Percentiles rank a stretch among this genome's conserved stretches.
Evolutionary conservation across 352 stramenopile species (phyloP).

Genomic region (Globisporangium nunn): DNA sequence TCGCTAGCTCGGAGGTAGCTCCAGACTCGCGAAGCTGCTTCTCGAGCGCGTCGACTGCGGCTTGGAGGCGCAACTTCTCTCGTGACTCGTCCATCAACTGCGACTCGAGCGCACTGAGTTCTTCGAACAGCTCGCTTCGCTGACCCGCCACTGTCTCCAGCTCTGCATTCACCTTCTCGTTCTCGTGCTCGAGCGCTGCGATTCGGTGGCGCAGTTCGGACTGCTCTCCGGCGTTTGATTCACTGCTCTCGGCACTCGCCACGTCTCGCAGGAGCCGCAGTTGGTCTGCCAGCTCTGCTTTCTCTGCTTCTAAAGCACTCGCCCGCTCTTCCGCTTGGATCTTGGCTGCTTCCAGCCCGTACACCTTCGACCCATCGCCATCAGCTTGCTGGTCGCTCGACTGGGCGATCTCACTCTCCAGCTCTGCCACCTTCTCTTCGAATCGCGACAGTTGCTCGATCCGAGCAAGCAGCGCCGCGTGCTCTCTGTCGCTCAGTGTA

Average conservation of each 20-base stretch:
- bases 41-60: conserved; percentile 11
- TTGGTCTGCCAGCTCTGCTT: no score
- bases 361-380: no score
- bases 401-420: conserved; percentile 3
- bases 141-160: conserved; percentile 27
- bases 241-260: neutral
- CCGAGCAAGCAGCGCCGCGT: conserved; percentile 5
- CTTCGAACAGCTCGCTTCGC: conserved; percentile 33
- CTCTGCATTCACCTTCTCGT: conserved; percentile 13
- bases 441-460: conserved; percentile 17
- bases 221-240: neutral
- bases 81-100: conserved; percentile 47
- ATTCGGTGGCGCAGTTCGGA: neutral
- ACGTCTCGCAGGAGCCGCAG: no score
- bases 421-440: conserved; percentile 6
- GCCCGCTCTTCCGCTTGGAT: neutral
- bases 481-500: conserved; percentile 8
- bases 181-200: conserved; percentile 15
- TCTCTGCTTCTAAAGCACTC: no score
- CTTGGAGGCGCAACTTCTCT: conserved; percentile 23
- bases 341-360: neutral
- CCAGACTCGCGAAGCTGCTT: conserved; percentile 6
- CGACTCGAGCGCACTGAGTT: conserved; percentile 34
- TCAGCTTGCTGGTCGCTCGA: neutral
- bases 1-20: neutral